These are phyloP conservation scores for Trichoderma atrobrunneum DNA, from an alignment of 2,329 filamentous ascomycete genomes.

Conservation along the genomic window DNA sequence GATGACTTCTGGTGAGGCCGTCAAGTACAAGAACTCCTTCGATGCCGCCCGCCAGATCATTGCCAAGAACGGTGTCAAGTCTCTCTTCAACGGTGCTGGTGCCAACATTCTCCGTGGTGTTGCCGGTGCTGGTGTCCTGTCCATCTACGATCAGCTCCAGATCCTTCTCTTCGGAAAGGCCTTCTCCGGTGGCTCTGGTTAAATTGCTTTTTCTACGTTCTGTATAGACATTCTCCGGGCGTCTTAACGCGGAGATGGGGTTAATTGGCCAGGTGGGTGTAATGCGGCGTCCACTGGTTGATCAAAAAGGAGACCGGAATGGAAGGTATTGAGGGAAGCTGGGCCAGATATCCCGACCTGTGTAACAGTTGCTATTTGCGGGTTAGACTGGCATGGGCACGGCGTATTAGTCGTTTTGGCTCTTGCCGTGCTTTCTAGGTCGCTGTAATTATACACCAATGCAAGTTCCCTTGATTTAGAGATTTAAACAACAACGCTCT, in stretches of 20 bases:
- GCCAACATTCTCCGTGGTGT: constrained; percentile 99
- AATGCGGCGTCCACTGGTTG: constrained; percentile 39
- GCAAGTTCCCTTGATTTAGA: constrained; percentile 49
- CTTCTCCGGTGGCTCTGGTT: constrained; percentile 71
- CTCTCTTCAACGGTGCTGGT: constrained; percentile 99
- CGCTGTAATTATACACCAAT: constrained; percentile 63
- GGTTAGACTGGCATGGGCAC: constrained; percentile 50
- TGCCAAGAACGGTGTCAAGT: constrained; percentile 95
- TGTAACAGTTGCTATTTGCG: constrained; percentile 43
- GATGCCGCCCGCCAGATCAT: constrained; percentile 96
- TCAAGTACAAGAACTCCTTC: constrained; percentile 98
- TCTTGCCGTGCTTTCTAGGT: constrained; percentile 48
- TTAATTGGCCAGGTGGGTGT: constrained; percentile 35
- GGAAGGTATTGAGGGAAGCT: constrained; percentile 45
- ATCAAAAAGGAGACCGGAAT: constrained; percentile 47
- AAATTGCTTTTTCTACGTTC: constrained; percentile 39
- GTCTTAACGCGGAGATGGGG: constrained; percentile 30
- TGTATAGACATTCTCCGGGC: constrained; percentile 41
- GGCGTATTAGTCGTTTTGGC: constrained; percentile 45
- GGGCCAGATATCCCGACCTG: constrained; percentile 39
- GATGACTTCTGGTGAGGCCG: constrained; percentile 97
- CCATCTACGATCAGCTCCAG: constrained; percentile 99
- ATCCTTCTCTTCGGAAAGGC: constrained; percentile 99
- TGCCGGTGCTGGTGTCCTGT: constrained; percentile 99
- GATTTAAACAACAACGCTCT: not conserved